Evolutionary conservation across 169 alveolate genomes (phyloP), one percentile per base, ranked within the genome.

Genomic region (Hepatocystis sp.): DNA sequence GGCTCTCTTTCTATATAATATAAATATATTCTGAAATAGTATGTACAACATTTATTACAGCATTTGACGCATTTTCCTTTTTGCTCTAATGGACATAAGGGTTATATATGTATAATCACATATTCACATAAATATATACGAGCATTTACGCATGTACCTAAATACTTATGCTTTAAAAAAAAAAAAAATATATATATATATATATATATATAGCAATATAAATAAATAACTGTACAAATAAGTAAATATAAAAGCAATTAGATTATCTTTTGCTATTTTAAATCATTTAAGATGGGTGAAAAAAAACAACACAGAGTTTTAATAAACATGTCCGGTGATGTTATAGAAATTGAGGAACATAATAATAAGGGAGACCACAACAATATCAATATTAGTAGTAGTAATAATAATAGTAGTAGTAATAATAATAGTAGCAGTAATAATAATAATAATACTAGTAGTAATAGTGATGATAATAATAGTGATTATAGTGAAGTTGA

Each of bases 301-400:
- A 76, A 60, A 30, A 60, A 60, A 25, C 56, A 58, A 34, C 39
- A 76, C 36, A 76, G 58, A 13, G 78, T 76, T 49, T 49, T 76
- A 42, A 64, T 76, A 2, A 76, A 76, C 46, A 60, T 58, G 51
- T 58, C 58, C 30, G 88, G 58, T 28, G 17, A 15, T 44, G 76
- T 58, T 42, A 76, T 32, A 30, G 88, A 76, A 56, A 51, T 34
- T 27, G 47, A 27, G 32, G 64, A 63, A 42, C 25, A 76, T 76
- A 30, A 17, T 53, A 53, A 44, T 40, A 7, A 52, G 42, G 63
- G 5, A 36, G 51, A 46, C 42, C 58, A 58, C 11, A n/a, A 56
- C 23, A 17, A 36, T 15, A 36, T 65, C 10, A 60, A 47, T 8
- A 13, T 42, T 10, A 44, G 55, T 47, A 40, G 44, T n/a, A n/a